Percentiles rank a stretch among this genome's conserved stretches.
Conservation (phyloP, 1,139 yeast genomes). For the Pichia sp. region DNA sequence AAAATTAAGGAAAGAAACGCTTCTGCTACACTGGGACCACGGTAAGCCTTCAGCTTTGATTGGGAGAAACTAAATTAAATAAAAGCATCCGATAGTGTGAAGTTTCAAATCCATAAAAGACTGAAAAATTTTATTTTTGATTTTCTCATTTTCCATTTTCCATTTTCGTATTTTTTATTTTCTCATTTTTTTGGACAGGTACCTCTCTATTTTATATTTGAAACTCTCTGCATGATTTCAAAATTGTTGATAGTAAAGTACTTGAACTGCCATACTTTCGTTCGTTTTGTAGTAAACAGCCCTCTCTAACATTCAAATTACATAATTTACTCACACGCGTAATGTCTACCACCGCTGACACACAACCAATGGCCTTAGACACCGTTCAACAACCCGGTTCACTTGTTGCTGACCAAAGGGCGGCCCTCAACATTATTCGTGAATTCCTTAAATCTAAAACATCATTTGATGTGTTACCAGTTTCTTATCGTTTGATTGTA, state of each 20-base stretch:
- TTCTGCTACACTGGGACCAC: not conserved
- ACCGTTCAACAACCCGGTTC: not conserved
- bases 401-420: slow-evolving; percentile 43
- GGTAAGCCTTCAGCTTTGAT: not conserved
- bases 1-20: not conserved
- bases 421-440: slow-evolving; percentile 73
- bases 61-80: not conserved
- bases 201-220: no score
- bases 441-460: slow-evolving; percentile 83
- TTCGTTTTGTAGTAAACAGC: not conserved
- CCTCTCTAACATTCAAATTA: not conserved
- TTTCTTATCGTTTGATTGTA: slow-evolving; percentile 86
- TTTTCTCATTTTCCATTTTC: not conserved
- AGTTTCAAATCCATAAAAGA: not conserved
- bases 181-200: no score
- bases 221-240: not conserved
- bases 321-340: not conserved
- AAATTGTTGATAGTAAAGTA: not conserved
- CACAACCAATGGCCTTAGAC: not conserved
- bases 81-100: not conserved
- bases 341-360: not conserved
- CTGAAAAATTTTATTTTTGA: not conserved
- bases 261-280: not conserved
- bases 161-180: not conserved
- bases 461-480: slow-evolving; percentile 94